Evolutionary conservation across 768 basidiomycete species (phyloP).

Genomic region (Russula ochroleuca): DNA sequence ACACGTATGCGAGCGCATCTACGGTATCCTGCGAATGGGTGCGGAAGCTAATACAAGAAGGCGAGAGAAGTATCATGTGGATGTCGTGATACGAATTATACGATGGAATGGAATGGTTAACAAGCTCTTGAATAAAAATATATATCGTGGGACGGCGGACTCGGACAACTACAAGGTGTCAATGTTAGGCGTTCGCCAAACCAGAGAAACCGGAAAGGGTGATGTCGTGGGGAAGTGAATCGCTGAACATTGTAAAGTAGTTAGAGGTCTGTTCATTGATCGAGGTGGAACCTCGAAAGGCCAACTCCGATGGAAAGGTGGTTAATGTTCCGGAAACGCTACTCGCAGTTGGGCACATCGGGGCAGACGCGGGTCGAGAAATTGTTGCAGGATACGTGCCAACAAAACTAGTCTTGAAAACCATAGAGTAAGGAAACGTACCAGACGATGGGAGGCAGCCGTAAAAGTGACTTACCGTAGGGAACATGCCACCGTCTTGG

Average conservation of each 20-base stretch:
- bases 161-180: neutral
- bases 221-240: neutral
- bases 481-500: neutral
- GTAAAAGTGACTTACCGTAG: constrained; percentile 2
- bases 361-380: neutral
- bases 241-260: neutral
- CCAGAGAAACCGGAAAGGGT: neutral
- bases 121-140: neutral
- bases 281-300: neutral
- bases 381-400: neutral
- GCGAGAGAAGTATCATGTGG: neutral
- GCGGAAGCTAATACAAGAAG: neutral
- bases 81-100: neutral
- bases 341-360: neutral
- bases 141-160: neutral
- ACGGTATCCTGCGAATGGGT: neutral
- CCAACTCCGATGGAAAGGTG: neutral
- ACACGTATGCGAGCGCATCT: neutral
- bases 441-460: neutral
- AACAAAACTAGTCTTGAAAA: neutral
- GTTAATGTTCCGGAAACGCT: neutral
- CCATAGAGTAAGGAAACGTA: neutral
- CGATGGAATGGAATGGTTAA: neutral
- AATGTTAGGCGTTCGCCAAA: neutral
- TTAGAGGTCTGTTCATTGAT: neutral